These are phyloP conservation scores for Nemania sp. DNA, from an alignment of 2,329 filamentous ascomycete species.

Conservation along the genomic window DNA sequence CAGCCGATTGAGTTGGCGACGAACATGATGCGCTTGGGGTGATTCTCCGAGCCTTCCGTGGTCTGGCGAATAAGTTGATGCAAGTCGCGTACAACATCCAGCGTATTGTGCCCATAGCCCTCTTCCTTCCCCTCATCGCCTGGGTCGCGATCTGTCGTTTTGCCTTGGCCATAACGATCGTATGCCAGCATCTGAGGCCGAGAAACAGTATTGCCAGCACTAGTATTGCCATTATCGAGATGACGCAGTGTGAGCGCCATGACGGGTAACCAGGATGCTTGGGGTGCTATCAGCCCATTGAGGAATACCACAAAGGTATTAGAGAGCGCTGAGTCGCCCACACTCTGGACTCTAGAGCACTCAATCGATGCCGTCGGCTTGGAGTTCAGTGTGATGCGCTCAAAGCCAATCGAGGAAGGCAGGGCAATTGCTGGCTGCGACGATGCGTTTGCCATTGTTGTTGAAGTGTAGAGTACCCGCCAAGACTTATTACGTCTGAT, in stretches of 20 bases:
- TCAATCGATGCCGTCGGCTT: slow-evolving; percentile 29
- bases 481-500: no score
- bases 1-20: slow-evolving; percentile 58
- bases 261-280: slow-evolving; percentile 31
- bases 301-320: slow-evolving; percentile 34
- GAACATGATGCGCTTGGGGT: slow-evolving; percentile 46
- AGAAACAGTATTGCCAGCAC: slow-evolving; percentile 21
- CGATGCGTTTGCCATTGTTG: slow-evolving; percentile 19
- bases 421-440: slow-evolving; percentile 28
- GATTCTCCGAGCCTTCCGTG: slow-evolving; percentile 12
- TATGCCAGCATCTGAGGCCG: slow-evolving; percentile 52
- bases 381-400: slow-evolving; percentile 24
- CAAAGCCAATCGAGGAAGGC: slow-evolving; percentile 27
- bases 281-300: slow-evolving; percentile 36
- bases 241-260: slow-evolving; percentile 27
- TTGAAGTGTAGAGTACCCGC: background rate
- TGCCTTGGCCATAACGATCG: slow-evolving; percentile 61
- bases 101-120: slow-evolving; percentile 53
- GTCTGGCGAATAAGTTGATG: slow-evolving; percentile 42
- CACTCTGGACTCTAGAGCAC: slow-evolving; percentile 25
- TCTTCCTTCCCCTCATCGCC: slow-evolving; percentile 47
- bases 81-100: slow-evolving; percentile 48
- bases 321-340: slow-evolving; percentile 17
- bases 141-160: slow-evolving; percentile 48
- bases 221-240: slow-evolving; percentile 7